These are phyloP conservation scores for Periconia digitata DNA, from an alignment of 2,329 filamentous ascomycete species.

Conservation along the genomic window DNA sequence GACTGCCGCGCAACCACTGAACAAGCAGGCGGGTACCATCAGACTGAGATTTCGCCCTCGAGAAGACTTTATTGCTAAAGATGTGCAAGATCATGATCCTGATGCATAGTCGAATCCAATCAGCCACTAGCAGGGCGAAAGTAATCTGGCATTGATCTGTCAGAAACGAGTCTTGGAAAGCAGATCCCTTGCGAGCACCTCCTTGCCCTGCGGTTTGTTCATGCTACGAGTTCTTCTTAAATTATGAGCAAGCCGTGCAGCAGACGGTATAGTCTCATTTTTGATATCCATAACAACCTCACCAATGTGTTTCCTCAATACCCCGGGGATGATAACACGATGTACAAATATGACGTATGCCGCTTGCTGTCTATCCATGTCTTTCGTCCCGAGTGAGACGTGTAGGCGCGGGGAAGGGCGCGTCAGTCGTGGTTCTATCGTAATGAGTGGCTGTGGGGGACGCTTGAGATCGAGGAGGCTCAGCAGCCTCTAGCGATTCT, in stretches of 20 bases:
- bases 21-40: background rate
- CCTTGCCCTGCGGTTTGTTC: constrained; percentile 3
- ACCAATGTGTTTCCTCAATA: background rate
- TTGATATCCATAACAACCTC: constrained; percentile 1
- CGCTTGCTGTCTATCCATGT: background rate
- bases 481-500: constrained; percentile 11
- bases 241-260: constrained; percentile 2
- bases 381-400: background rate
- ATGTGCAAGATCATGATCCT: no score
- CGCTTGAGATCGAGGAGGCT: constrained; percentile 6
- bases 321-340: background rate
- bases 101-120: no score
- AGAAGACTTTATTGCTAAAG: constrained; percentile 1
- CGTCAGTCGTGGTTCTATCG: background rate
- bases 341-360: background rate
- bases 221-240: constrained; percentile 1
- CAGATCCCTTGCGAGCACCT: constrained; percentile 2
- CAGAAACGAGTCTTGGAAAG: constrained; percentile 3
- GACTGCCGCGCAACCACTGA: background rate
- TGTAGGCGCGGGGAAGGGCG: background rate
- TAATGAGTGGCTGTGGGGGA: background rate
- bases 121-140: no score
- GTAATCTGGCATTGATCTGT: no score
- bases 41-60: constrained; percentile 1
- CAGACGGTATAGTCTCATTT: constrained; percentile 1